phyloP scores from a whole-genome alignment of 768 basidiomycete species.

The Leccinum boreale region DNA sequence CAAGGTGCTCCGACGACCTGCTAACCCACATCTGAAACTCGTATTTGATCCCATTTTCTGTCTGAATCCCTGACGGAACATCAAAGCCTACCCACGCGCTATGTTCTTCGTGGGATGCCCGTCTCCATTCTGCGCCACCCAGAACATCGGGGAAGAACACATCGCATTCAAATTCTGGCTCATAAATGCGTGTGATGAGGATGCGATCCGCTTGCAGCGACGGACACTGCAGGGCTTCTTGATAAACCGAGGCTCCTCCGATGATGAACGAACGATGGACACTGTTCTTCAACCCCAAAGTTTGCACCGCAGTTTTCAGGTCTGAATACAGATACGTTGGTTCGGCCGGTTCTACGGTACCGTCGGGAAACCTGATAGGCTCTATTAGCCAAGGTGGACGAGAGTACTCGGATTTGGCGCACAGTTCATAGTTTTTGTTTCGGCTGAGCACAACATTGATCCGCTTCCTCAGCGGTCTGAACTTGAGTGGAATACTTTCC shows the following conservation, averaged over 20 bases:
- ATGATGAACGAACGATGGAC: constrained; percentile 77
- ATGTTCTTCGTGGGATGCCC: constrained; percentile 60
- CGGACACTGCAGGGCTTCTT: constrained; percentile 48
- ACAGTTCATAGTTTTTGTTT: constrained; percentile 60
- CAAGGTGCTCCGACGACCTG: constrained; percentile 30
- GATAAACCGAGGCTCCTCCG: constrained; percentile 87
- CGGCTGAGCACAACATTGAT: constrained; percentile 76
- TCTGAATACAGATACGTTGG: constrained; percentile 31
- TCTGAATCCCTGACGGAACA: constrained; percentile 70
- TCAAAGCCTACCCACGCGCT: constrained; percentile 76
- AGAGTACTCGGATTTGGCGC: constrained; percentile 25
- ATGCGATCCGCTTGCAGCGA: constrained; percentile 67
- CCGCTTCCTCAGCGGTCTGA: constrained; percentile 74
- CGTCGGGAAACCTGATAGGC: constrained; percentile 12
- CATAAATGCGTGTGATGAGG: constrained; percentile 79
- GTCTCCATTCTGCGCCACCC: constrained; percentile 48
- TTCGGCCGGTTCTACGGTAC: constrained; percentile 2
- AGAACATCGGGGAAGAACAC: constrained; percentile 79
- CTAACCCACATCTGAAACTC: constrained; percentile 96
- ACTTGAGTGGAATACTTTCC: constrained; percentile 90
- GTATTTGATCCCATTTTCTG: constrained; percentile 81
- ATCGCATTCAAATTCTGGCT: constrained; percentile 82
- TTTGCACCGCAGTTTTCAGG: constrained; percentile 17
- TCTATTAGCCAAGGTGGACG: constrained; percentile 5
- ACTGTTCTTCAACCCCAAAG: constrained; percentile 9